Base-by-base conservation (phyloP, 305 asterid species). In the Fraxinus sp. region DNA sequence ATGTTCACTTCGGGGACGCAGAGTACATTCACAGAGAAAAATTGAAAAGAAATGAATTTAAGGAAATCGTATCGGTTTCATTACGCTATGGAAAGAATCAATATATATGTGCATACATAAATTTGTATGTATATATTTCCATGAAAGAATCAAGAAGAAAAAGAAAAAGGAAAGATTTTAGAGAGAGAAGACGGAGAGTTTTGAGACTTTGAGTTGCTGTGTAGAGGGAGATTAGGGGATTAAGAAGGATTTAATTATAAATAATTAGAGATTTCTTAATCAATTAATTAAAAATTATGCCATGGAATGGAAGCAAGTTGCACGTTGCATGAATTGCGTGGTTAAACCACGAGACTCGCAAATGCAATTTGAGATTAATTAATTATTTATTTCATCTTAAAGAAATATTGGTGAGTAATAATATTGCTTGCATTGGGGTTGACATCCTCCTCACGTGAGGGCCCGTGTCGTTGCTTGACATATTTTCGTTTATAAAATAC, bases 31-130 rank as follows among this genome's bases (percentile, higher is more conserved):
- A 55, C 74, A 80, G 77, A 87, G 80, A 76, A 83, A 80, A 78
- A 74, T 77, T 66, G 52, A 75, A 35, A 28, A 72, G 7, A 36
- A 24, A 57, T 3, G 86, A 84, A 78, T 74, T 82, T 66, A 84
- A 83, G 80, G 89, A n/a, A 73, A 85, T 82, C 85, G 91, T 88
- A 84, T 84, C 90, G 84, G 87, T 74, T 86, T 86, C 82, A 83
- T 84, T 83, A 88, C 90, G 95, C 78, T 82, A 83, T 44, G 78
- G 14, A 11, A 78, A 75, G 49, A 4, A 18, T 66, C 76, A 3
- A n/a, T 1, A 9, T 11, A 57, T 14, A 79, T 20, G 26, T 14
- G 74, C 3, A 3, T 22, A 62, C 22, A 24, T 20, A 62, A 24
- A 2, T 62, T 7, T 62, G 64, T 64, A 20, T 28, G 7, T 22